phyloP scores from a whole-genome alignment of 495 filamentous ascomycete species.

The Penicillium atrosanguineum region DNA sequence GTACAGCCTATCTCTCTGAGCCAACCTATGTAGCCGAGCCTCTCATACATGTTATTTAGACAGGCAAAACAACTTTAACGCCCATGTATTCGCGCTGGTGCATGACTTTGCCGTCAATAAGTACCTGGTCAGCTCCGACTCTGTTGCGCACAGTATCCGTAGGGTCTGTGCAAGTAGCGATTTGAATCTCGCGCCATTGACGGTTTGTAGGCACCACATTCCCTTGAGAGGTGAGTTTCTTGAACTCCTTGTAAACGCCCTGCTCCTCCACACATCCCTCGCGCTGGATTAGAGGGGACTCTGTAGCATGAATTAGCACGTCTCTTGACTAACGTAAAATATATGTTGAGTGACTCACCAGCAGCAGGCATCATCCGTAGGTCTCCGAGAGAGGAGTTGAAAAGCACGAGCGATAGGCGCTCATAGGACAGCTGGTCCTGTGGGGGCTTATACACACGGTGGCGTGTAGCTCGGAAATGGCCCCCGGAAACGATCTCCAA shows the following conservation, averaged over 20 bases:
- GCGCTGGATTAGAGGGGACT: slow-evolving; percentile 37
- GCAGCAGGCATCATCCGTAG: slow-evolving; percentile 33
- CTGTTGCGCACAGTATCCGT: slow-evolving; percentile 34
- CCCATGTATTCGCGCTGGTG: slow-evolving; percentile 45
- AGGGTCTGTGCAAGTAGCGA: slow-evolving; percentile 39
- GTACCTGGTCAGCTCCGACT: slow-evolving; percentile 34
- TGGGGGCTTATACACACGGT: slow-evolving; percentile 42
- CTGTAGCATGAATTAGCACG: slow-evolving; percentile 10
- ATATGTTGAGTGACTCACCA: slow-evolving; percentile 14
- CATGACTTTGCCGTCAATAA: slow-evolving; percentile 42
- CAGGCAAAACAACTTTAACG: slow-evolving; percentile 41
- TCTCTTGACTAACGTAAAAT: neutral
- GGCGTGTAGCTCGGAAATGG: slow-evolving; percentile 48
- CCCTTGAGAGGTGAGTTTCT: slow-evolving; percentile 30
- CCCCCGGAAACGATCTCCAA: slow-evolving; percentile 48
- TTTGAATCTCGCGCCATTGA: slow-evolving; percentile 43
- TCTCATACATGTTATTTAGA: slow-evolving; percentile 8
- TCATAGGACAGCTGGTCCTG: slow-evolving; percentile 39
- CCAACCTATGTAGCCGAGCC: too few relatives aligned
- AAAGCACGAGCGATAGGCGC: slow-evolving; percentile 42
- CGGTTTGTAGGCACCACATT: slow-evolving; percentile 37
- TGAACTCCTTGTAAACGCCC: slow-evolving; percentile 41
- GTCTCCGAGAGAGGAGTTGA: slow-evolving; percentile 41
- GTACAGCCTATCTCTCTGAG: too few relatives aligned
- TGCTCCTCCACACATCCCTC: slow-evolving; percentile 42